Evolutionary conservation across 1,284 basidiomycete species (phyloP).

Genomic region (Austroboletus novae-zelandiae): DNA sequence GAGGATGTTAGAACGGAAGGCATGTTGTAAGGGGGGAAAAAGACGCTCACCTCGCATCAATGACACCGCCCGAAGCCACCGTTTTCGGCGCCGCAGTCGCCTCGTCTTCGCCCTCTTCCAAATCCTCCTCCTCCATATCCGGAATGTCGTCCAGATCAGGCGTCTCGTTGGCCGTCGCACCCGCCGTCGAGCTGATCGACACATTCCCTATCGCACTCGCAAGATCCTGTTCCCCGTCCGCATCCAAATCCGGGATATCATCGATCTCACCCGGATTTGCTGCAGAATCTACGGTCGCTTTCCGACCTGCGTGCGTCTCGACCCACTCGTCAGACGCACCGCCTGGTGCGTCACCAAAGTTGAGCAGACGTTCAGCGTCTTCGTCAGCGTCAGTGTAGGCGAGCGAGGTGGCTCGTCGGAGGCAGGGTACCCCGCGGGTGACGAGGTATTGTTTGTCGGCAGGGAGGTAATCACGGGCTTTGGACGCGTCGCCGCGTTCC

Average conservation of each 20-base stretch:
- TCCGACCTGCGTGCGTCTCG: conserved; percentile 79
- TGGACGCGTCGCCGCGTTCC: conserved; percentile 86
- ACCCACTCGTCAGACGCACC: conserved; percentile 82
- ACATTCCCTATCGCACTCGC: conserved; percentile 39
- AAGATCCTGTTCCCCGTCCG: conserved; percentile 52
- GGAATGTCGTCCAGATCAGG: conserved; percentile 91
- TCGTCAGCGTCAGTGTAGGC: conserved; percentile 95
- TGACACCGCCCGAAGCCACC: conserved; percentile 32
- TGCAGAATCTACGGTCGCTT: conserved; percentile 47
- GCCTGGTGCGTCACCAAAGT: conserved; percentile 62
- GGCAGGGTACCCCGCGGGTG: conserved; percentile 89
- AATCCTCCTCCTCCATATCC: conserved; percentile 85
- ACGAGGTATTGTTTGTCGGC: conserved; percentile 95
- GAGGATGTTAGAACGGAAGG: conserved; percentile 1
- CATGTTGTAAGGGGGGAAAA: neutral
- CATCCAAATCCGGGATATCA: conserved; percentile 81
- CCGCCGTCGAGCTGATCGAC: conserved; percentile 42
- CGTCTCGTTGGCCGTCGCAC: conserved; percentile 46
- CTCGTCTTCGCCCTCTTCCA: conserved; percentile 81
- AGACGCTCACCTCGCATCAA: conserved; percentile 40
- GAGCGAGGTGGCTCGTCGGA: conserved; percentile 86
- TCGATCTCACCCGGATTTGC: conserved; percentile 63
- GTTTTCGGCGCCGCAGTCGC: conserved; percentile 67
- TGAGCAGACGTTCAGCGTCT: conserved; percentile 87
- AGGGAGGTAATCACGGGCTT: conserved; percentile 89